Conservation (phyloP, 148 eudicot genomes). For the Rhododendron kiyosumense region DNA sequence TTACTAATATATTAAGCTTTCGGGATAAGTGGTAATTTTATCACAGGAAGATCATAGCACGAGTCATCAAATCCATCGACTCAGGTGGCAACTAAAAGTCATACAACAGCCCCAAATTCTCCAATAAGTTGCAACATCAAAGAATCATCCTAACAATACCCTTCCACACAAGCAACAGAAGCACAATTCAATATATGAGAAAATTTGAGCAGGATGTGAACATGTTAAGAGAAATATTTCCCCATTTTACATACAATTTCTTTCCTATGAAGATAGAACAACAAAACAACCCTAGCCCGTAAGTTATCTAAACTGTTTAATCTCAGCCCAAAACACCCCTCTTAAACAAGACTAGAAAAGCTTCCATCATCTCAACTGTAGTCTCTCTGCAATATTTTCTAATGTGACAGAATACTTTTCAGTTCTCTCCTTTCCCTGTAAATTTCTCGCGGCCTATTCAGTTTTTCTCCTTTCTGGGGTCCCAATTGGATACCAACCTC, state of each 20-base stretch:
- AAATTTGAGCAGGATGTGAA: neutral
- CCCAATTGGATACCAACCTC: neutral
- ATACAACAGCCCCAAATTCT: neutral
- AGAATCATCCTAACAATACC: neutral
- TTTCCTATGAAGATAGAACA: too few relatives aligned
- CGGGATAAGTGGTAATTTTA: neutral
- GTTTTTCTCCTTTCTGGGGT: neutral
- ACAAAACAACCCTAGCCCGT: too few relatives aligned
- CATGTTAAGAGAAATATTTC: too few relatives aligned
- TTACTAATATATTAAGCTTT: neutral
- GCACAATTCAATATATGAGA: neutral
- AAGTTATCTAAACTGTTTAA: neutral
- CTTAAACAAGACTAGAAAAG: neutral
- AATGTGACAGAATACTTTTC: neutral
- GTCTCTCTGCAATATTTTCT: neutral
- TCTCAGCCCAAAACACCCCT: neutral
- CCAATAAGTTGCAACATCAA: neutral
- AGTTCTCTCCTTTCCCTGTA: neutral
- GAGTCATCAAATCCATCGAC: neutral
- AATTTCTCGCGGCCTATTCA: neutral
- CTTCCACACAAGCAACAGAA: neutral
- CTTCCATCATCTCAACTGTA: neutral
- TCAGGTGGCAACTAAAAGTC: neutral
- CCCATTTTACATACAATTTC: too few relatives aligned
- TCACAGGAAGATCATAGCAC: neutral